Conservation (phyloP, 2,329 filamentous ascomycete species). For the Colletotrichum magnum region DNA sequence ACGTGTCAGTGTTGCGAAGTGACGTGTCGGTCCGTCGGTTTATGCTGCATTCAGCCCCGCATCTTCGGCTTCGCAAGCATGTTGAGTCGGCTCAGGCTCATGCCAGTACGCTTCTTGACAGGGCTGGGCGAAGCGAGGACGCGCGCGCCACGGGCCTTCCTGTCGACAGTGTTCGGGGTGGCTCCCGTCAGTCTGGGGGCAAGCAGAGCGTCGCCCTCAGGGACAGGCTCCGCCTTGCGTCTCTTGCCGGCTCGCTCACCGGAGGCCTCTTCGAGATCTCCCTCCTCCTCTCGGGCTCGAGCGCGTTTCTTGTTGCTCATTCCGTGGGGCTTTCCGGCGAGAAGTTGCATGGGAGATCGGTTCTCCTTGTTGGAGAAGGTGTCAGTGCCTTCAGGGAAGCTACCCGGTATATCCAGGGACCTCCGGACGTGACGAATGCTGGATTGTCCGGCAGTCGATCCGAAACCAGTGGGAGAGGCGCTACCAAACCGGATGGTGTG, state of each 20-base stretch:
- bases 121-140: constrained; percentile 54
- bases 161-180: constrained; percentile 51
- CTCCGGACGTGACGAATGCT: constrained; percentile 72
- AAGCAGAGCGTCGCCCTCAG: constrained; percentile 67
- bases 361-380: constrained; percentile 70
- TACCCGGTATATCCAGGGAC: constrained; percentile 69
- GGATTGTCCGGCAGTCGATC: constrained; percentile 69
- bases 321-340: constrained; percentile 70
- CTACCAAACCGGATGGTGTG: constrained; percentile 73
- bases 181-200: constrained; percentile 61
- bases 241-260: constrained; percentile 71
- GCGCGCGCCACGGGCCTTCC: constrained; percentile 52
- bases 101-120: constrained; percentile 64
- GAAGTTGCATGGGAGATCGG: constrained; percentile 54
- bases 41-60: constrained; percentile 56
- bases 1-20: constrained; percentile 1
- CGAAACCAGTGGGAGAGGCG: constrained; percentile 66
- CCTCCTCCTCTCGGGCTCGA: constrained; percentile 70
- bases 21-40: not conserved
- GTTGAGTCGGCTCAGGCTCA: constrained; percentile 73
- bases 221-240: constrained; percentile 63
- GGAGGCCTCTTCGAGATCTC: constrained; percentile 71
- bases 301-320: constrained; percentile 77
- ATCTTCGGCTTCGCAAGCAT: constrained; percentile 74
- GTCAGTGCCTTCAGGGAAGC: constrained; percentile 58